A percentile compares a stretch with the other conserved stretches of the same genome.
Evolutionary conservation across 2,329 filamentous ascomycete genomes (phyloP).

Genomic region (Sordariomycetes sp.): DNA sequence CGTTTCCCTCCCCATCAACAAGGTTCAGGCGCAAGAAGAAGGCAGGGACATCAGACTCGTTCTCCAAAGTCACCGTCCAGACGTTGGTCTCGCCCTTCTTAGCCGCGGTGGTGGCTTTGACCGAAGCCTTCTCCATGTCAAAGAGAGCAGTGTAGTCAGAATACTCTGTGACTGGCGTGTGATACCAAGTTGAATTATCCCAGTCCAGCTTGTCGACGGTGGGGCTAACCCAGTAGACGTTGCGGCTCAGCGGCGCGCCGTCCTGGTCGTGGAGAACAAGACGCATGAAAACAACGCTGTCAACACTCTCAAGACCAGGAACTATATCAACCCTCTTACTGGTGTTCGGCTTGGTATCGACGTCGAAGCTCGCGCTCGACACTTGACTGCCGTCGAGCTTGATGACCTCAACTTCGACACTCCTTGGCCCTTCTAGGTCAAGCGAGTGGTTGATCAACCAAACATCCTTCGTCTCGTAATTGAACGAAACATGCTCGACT

Average conservation of each 20-base stretch:
- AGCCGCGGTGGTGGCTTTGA: conserved; percentile 17
- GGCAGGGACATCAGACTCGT: conserved; percentile 40
- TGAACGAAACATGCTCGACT: conserved; percentile 44
- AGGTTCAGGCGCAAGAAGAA: conserved; percentile 47
- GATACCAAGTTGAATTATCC: conserved; percentile 47
- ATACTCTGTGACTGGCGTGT: conserved; percentile 45
- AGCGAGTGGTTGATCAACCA: conserved; percentile 47
- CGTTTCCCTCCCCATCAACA: conserved; percentile 29
- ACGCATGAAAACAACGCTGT: conserved; percentile 39
- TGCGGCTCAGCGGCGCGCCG: conserved; percentile 35
- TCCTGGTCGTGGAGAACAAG: conserved; percentile 30
- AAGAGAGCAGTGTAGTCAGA: conserved; percentile 36
- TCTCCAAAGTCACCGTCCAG: conserved; percentile 35
- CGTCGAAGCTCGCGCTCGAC: conserved; percentile 16
- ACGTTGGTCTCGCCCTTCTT: conserved; percentile 5
- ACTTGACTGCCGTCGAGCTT: conserved; percentile 34
- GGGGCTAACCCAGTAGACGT: conserved; percentile 49
- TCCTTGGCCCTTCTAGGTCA: conserved; percentile 25
- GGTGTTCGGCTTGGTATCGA: conserved; percentile 32
- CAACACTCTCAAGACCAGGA: conserved; percentile 16
- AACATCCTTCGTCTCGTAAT: conserved; percentile 35
- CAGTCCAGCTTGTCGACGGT: conserved; percentile 42
- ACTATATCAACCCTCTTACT: conserved; percentile 19
- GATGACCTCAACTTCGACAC: conserved; percentile 39
- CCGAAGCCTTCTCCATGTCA: conserved; percentile 22